Base-by-base conservation (phyloP, 164 flowering plant genomes). In the Liriodendron chinense region DNA sequence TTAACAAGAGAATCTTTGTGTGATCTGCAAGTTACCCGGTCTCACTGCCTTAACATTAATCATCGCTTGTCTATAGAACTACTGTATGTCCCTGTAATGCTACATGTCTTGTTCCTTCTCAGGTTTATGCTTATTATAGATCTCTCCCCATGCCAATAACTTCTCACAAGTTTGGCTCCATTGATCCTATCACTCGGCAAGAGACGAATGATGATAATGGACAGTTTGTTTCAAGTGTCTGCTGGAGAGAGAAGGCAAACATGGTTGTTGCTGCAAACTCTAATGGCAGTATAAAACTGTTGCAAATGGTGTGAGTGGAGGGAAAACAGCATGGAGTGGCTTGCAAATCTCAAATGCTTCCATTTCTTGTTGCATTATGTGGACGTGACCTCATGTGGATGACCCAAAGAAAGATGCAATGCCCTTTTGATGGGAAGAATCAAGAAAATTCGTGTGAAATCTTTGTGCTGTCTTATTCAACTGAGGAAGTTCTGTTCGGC, bases 101-200 rank as follows among this genome's bases (percentile, higher is more conserved):
- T 25, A 1, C 59, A 16, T 1, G 47, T 66, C 34, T 66, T 28
- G 47, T 66, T 66, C 48, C 34, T 56, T 70, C 68, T 72, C 87
- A 96, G 99, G 96, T 96, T 76, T 96, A 80, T 86, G 84, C 97
- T 65, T 96, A 96, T 74, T 73, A 92, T 73, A 86, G 80, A 83
- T 94, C 99, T 72, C 86, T 96, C 26, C 95, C 97, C 26, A 94
- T 96, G 97, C 98, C 99, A 53, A 86, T 96, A 74, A 86, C 95
- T 61, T 85, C 94, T 57, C 84, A 89, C 89, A 90, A 92, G 81
- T 96, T 94, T 88, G 99, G 99, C 13, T 89, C 95, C 56, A 83
- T 91, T 47, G 97, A 94, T 83, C 90, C 94, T 25, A 85, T 94
- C 48, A 87, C 97, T 68, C 98, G 97, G 61, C 89, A 86, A 78